Evolutionary conservation across 2,329 filamentous ascomycete species (phyloP).

Genomic region (Stemphylium beticola): DNA sequence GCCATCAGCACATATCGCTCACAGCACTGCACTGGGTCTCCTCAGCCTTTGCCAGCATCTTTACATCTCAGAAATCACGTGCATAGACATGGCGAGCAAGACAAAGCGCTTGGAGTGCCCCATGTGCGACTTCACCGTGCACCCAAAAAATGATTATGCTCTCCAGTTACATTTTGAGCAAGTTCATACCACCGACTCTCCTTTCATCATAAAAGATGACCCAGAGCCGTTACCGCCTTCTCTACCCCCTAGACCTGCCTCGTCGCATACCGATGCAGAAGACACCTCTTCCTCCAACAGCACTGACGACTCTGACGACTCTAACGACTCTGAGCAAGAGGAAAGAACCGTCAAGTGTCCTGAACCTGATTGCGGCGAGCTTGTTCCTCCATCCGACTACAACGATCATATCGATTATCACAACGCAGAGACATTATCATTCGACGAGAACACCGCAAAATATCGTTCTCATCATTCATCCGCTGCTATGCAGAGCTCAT

Average conservation of each 20-base stretch:
- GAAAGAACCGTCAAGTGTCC: constrained; percentile 49
- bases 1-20: background rate
- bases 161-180: constrained; percentile 52
- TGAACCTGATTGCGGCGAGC: constrained; percentile 52
- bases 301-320: background rate
- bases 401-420: constrained; percentile 57
- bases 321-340: constrained; percentile 34
- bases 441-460: constrained; percentile 41
- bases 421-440: constrained; percentile 48
- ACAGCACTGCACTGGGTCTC: background rate
- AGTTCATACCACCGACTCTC: constrained; percentile 47
- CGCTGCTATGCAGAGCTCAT: constrained; percentile 38
- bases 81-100: constrained; percentile 22
- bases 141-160: constrained; percentile 38
- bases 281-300: constrained; percentile 39
- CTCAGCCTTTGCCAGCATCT: constrained; percentile 3
- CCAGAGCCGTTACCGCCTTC: constrained; percentile 34
- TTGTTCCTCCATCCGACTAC: constrained; percentile 49
- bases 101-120: constrained; percentile 42
- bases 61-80: constrained; percentile 4
- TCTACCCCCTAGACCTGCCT: constrained; percentile 27
- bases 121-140: constrained; percentile 42
- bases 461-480: constrained; percentile 43
- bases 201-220: constrained; percentile 45
- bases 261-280: constrained; percentile 21